Conservation (phyloP, 2,329 filamentous ascomycete species). For the Penicillium sp. region DNA sequence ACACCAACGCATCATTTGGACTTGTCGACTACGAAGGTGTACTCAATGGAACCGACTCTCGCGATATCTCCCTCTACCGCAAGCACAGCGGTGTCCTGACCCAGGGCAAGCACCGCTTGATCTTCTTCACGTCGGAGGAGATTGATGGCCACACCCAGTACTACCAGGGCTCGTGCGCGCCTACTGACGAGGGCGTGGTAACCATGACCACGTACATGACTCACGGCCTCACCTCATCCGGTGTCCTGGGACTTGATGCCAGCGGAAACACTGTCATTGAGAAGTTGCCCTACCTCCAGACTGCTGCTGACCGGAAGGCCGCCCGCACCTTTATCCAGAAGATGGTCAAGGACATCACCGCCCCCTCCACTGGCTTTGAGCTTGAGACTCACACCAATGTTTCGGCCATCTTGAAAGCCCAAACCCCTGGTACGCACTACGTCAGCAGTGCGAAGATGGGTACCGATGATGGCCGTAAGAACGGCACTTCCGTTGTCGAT, state of each 20-base stretch:
- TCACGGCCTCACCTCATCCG: constrained; percentile 26
- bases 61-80: constrained; percentile 24
- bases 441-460: constrained; percentile 60
- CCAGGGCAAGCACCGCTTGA: constrained; percentile 26
- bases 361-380: constrained; percentile 17
- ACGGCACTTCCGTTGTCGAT: constrained; percentile 62
- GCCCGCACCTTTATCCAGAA: constrained; percentile 20
- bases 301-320: constrained; percentile 20
- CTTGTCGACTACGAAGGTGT: constrained; percentile 15
- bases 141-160: constrained; percentile 25
- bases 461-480: constrained; percentile 52
- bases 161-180: constrained; percentile 25
- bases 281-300: constrained; percentile 24
- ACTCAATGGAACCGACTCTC: constrained; percentile 16
- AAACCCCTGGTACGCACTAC: constrained; percentile 47
- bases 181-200: constrained; percentile 14
- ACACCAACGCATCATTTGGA: constrained; percentile 19
- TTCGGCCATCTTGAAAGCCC: constrained; percentile 27
- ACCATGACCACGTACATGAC: constrained; percentile 26
- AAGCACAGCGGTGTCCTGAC: constrained; percentile 19
- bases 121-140: constrained; percentile 26
- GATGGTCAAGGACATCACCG: constrained; percentile 20
- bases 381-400: constrained; percentile 23
- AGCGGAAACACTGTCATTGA: constrained; percentile 26
- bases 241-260: constrained; percentile 21